Percentiles rank a stretch among this genome's conserved stretches.
Conservation (phyloP, 2,329 filamentous ascomycete genomes). For the Geosmithia morbida region DNA sequence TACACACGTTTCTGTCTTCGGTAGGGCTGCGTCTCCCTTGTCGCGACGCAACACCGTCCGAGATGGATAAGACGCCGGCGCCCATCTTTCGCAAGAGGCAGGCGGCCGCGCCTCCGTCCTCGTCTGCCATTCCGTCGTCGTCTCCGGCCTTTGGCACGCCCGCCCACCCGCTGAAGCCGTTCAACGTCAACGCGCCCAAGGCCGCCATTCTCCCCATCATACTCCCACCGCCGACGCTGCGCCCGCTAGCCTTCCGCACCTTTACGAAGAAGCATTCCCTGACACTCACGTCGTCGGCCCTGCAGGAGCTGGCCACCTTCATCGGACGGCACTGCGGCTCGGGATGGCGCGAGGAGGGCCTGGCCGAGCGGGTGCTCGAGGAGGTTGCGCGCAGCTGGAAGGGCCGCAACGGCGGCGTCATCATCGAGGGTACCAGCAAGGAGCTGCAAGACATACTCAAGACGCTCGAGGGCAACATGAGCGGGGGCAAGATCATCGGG, state of each 20-base stretch:
- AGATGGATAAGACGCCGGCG: constrained; percentile 23
- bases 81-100: constrained; percentile 21
- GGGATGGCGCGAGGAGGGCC: constrained; percentile 88
- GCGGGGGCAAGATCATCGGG: constrained; percentile 55
- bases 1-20: not conserved
- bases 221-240: constrained; percentile 71
- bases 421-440: constrained; percentile 69
- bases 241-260: constrained; percentile 84
- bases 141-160: constrained; percentile 86
- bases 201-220: constrained; percentile 73
- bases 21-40: not conserved
- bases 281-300: constrained; percentile 74
- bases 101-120: constrained; percentile 15
- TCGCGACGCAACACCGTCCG: not conserved
- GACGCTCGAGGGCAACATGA: constrained; percentile 76
- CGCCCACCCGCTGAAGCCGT: constrained; percentile 59
- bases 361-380: constrained; percentile 84
- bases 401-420: constrained; percentile 72
- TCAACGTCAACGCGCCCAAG: constrained; percentile 35
- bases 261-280: constrained; percentile 97
- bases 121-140: constrained; percentile 65
- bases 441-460: constrained; percentile 73
- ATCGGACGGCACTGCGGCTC: constrained; percentile 89
- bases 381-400: constrained; percentile 91
- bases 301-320: constrained; percentile 75